Evolutionary conservation across 768 basidiomycete genomes (phyloP), one percentile per base, ranked within the genome.

Genomic region (Lactifluus piperatus): DNA sequence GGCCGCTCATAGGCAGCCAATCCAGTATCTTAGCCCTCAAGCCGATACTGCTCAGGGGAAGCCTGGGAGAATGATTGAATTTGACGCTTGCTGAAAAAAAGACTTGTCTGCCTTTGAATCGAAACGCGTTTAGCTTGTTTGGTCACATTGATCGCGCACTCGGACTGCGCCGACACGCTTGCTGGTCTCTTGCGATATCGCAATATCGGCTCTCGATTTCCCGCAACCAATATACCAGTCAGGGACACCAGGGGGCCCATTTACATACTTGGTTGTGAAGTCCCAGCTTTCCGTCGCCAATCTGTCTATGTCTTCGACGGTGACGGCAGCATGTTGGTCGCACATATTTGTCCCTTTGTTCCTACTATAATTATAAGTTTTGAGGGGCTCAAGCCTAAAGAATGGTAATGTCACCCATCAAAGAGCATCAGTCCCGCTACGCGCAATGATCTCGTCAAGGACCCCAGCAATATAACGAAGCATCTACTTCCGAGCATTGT

Each of bases 51-150:
- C 30, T 37, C 37, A 53, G 18, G 46, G 43, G 54, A 9, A 32
- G 13, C 30, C 54, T 61, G 54, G 20, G 55, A 32, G 22, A 41
- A 18, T 56, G 50, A 47, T 56, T 56, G 29, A 47, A 60, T 56
- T 45, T 54, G 50, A 51, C 60, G 43, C 50, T 29, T 39, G 45
- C 51, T 56, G 49, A 39, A 60, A 50, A 60, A 27, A 13, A 32
- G 22, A 43, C 43, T n/a, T 39, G 39, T n/a, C 52, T 60, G 20
- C 48, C n/a, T 16, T 51, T 45, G 36, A 37, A 58, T 16, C 52
- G 30, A 60, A 51, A 51, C 5, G 41, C 45, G 45, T 61, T 52
- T 61, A 61, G 44, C 54, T 61, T 46, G 36, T 56, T 61, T 61
- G 27, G 59, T 56, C 54, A 56, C 30, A 30, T 5, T 37, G 49